Evolutionary conservation across 169 alveolate genomes (phyloP), one percentile per base, ranked within the genome.

Genomic region (Eimeria tenella): DNA sequence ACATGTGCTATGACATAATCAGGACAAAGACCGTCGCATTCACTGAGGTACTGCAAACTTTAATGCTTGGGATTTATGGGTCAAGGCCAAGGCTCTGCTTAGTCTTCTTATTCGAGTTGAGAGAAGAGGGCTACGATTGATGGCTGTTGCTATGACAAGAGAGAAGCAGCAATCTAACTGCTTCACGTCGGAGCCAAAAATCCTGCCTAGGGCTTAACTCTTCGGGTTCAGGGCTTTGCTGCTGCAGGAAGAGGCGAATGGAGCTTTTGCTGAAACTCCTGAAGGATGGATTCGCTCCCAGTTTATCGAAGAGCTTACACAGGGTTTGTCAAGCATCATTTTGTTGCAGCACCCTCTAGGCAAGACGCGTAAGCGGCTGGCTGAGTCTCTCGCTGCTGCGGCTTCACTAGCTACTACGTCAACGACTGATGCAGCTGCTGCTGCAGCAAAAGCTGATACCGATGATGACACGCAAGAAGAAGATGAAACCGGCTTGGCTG

Each of bases 401-500:
- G 68, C 93, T 10, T 62, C 93, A 58, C 65, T 68, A 63, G 23
- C 65, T 53, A 53, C 93, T 6, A 56, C 31, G 10, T 23, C 60
- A 83, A 23, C 77, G 25, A 49, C 83, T 42, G 50, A 13, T 73
- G 83, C 31, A 73, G 10, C 83, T 42, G 19, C 83, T 3, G 83
- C 31, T 73, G 31, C 83, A 31, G 65, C n/a, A 9, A 15, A 58
- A 58, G 65, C n/a, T 13, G 87, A 31, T 1, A 68, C 82, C 56
- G 82, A 52, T 71, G 82, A 5, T 23, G 82, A 19, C 11, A 11
- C 87, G 25, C 21, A 60, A 50, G 90, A 82, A 31, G 90, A 82
- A 82, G 90, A 82, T 82, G 90, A 82, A 23, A 82, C 90, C 9
- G 90, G 90, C 90, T 56, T 82, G 31, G 90, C n/a, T 58, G 90